These are phyloP conservation scores for Chlorencoelia australis DNA, from an alignment of 2,329 filamentous ascomycete species.

Conservation along the genomic window DNA sequence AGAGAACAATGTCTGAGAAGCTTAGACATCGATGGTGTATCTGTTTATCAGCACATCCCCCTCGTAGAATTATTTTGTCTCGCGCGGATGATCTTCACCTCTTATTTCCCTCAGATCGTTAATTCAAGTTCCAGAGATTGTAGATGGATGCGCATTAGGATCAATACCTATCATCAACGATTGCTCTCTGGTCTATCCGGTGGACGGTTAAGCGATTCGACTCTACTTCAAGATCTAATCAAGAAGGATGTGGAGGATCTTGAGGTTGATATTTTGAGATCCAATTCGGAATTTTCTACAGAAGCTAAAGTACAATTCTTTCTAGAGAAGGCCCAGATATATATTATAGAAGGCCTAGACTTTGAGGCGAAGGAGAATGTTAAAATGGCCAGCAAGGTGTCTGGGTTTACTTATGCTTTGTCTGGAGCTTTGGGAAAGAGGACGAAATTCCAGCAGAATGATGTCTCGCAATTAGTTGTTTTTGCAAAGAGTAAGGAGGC, in stretches of 20 bases:
- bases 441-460: conserved; percentile 70
- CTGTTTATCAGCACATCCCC: conserved; percentile 75
- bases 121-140: conserved; percentile 18
- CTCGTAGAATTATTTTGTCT: conserved; percentile 75
- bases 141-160: conserved; percentile 47
- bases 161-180: conserved; percentile 64
- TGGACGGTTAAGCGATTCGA: conserved; percentile 40
- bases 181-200: conserved; percentile 35
- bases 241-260: conserved; percentile 46
- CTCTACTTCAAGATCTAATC: conserved; percentile 48
- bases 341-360: conserved; percentile 77
- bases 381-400: conserved; percentile 52
- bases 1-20: conserved; percentile 53
- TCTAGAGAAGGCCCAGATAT: conserved; percentile 72
- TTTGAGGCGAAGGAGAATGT: conserved; percentile 63
- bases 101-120: conserved; percentile 23
- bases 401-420: conserved; percentile 70
- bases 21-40: conserved; percentile 73
- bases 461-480: conserved; percentile 81
- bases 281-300: conserved; percentile 29
- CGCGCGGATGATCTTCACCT: conserved; percentile 43
- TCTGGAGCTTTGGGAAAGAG: conserved; percentile 81
- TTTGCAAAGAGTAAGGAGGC: conserved; percentile 62
- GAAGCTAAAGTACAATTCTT: conserved; percentile 59
- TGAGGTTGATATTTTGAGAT: conserved; percentile 33